Conservation (phyloP, 352 stramenopile species). For the Phytophthora cryptogea region DNA sequence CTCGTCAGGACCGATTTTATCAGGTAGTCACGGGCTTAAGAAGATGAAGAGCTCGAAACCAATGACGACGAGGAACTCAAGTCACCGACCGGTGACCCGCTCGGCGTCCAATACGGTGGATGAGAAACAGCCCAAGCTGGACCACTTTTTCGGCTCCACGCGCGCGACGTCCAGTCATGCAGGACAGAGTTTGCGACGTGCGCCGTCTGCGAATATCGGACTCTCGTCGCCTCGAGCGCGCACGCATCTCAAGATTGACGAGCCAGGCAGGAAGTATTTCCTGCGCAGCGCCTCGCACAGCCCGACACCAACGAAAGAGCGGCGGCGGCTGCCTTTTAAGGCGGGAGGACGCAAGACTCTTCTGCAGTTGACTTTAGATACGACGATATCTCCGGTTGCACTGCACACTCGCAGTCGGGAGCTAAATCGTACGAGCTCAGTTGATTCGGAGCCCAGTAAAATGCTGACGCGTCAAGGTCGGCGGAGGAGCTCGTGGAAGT, state of each 20-base stretch:
- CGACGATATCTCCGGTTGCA: constrained; percentile 34
- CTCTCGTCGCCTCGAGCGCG: constrained; percentile 22
- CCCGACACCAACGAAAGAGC: constrained; percentile 35
- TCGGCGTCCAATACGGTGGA: constrained; percentile 25
- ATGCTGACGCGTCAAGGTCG: constrained; percentile 43
- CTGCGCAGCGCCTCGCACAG: constrained; percentile 40
- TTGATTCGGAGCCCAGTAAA: constrained; percentile 26
- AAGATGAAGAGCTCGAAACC: constrained; percentile 4
- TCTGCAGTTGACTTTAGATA: constrained; percentile 46
- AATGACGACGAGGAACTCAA: constrained; percentile 15
- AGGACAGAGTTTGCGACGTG: constrained; percentile 18
- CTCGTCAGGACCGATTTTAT: constrained; percentile 7
- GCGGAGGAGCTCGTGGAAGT: constrained; percentile 54
- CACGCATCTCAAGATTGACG: constrained; percentile 28
- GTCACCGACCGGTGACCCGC: constrained; percentile 32
- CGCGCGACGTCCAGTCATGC: constrained; percentile 26
- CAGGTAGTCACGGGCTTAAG: constrained; percentile 18
- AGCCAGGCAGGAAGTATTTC: constrained; percentile 37
- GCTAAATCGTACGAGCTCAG: constrained; percentile 18
- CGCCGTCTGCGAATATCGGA: constrained; percentile 22
- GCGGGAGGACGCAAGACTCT: constrained; percentile 30
- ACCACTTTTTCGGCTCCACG: constrained; percentile 41
- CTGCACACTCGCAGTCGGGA: constrained; percentile 40
- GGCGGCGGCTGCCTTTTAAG: constrained; percentile 22
- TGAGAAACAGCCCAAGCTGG: constrained; percentile 49